Conservation (phyloP, 1,284 basidiomycete species). For the Ceratobasidium sp. region DNA sequence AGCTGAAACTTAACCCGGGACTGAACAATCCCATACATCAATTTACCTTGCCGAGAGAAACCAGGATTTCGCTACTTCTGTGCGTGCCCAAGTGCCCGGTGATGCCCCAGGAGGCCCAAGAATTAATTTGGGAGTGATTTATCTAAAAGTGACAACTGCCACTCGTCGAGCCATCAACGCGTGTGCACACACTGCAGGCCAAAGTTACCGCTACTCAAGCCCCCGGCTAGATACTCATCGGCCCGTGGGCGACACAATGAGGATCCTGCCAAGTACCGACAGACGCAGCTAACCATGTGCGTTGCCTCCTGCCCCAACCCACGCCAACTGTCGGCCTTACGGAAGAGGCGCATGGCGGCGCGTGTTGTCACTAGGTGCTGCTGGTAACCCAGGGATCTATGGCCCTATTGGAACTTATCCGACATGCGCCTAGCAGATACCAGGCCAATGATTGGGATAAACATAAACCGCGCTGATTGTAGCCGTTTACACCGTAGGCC, state of each 20-base stretch:
- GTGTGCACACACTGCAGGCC: background rate
- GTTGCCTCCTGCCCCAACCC: background rate
- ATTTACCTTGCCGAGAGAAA: background rate
- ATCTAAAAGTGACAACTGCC: background rate
- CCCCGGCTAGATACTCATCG: slow-evolving; percentile 13
- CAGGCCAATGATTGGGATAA: background rate
- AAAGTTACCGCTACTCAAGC: slow-evolving; percentile 10
- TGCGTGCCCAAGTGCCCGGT: background rate
- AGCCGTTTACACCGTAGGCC: background rate
- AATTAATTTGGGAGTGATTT: background rate
- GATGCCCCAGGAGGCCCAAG: background rate
- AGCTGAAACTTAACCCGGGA: background rate
- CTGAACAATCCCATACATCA: background rate
- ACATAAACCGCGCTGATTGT: background rate
- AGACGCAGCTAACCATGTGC: background rate
- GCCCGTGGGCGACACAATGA: background rate
- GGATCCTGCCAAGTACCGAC: background rate
- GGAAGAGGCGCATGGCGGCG: background rate
- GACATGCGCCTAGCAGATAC: background rate
- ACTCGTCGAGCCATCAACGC: background rate
- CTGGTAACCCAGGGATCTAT: background rate
- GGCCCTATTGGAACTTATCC: background rate
- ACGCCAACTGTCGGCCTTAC: background rate
- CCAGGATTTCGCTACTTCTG: background rate
- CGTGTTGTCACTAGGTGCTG: background rate